phyloP scores from a whole-genome alignment of 2,329 filamentous ascomycete species.

The Colletotrichum shisoi region DNA sequence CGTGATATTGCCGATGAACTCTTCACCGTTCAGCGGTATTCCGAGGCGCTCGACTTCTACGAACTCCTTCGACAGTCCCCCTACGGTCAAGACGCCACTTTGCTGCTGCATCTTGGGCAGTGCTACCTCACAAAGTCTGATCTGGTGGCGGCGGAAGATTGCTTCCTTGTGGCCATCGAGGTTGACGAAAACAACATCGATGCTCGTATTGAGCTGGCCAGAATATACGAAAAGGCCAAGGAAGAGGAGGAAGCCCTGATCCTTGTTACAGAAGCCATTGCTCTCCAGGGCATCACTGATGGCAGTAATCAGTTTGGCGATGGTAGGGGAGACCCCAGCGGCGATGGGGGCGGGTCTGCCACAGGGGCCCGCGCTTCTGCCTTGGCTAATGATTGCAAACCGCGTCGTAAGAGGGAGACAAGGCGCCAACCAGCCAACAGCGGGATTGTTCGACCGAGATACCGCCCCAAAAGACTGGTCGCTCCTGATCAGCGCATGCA shows the following conservation, averaged over 20 bases:
- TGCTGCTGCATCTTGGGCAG: constrained; percentile 65
- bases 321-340: neutral
- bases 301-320: constrained; percentile 41
- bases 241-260: constrained; percentile 79
- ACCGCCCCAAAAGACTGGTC: constrained; percentile 57
- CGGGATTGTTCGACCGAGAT: constrained; percentile 46
- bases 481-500: constrained; percentile 55
- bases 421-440: constrained; percentile 42
- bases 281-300: constrained; percentile 62
- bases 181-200: constrained; percentile 76
- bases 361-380: constrained; percentile 7
- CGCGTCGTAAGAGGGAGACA: constrained; percentile 28
- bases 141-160: constrained; percentile 75
- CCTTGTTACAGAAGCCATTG: constrained; percentile 77
- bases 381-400: constrained; percentile 18
- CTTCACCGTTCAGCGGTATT: constrained; percentile 48
- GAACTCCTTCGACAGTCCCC: constrained; percentile 60
- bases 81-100: constrained; percentile 59
- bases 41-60: constrained; percentile 63
- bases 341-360: neutral
- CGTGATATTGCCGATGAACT: constrained; percentile 68
- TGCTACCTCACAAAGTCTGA: constrained; percentile 74
- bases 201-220: constrained; percentile 80
- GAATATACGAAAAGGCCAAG: constrained; percentile 80
- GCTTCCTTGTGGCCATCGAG: constrained; percentile 77